Evolutionary conservation across 202 grass and related monocot species (phyloP), one percentile per base, ranked within the genome.

Genomic region (Schoenoplectus tabernaemontani): DNA sequence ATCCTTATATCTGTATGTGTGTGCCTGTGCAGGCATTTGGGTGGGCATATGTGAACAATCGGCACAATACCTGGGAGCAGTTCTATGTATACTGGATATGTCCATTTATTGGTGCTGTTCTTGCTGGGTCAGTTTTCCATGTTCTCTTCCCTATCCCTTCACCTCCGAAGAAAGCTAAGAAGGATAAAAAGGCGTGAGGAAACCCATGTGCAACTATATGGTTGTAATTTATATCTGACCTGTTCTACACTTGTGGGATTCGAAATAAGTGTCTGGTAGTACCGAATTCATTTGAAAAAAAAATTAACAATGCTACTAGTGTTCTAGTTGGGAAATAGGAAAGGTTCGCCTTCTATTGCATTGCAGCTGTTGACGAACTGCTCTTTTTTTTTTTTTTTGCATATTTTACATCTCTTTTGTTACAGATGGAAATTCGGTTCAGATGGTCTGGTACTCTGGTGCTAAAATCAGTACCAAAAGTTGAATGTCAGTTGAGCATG

Each of bases 41-140:
- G n/a, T 97, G 94, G 95, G 95, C 95, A 2, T 97, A 94, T 83
- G 74, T 97, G 43, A 87, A 93, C 78, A 82, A 92, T 59, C 86
- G 67, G 0, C 95, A 97, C 83, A 89, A 94, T 81, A 97, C 91
- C 0, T 97, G 91, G 91, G 95, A 97, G 64, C 95, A 97, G 66
- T 90, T 98, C 43, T 98, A 98, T 17, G 95, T 98, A 16, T 98
- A 98, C 75, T 98, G 95, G 95, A 98, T 98, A 88, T 89, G 95
- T 87, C 95, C 95, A 15, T 98, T 98, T 13, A 10, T 94, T 48
- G 95, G 91, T 16, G 91, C 95, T 37, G 80, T 90, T 85, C 68
- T 91, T 38, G 95, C 95, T 61, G 95, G 89, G 9, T 92, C 82
- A 74, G 86, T 77, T 76, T 98, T 98, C 78, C 91, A 79, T 76